Base-by-base conservation (phyloP, 441 rosid genomes). In the Capsella rubella region DNA sequence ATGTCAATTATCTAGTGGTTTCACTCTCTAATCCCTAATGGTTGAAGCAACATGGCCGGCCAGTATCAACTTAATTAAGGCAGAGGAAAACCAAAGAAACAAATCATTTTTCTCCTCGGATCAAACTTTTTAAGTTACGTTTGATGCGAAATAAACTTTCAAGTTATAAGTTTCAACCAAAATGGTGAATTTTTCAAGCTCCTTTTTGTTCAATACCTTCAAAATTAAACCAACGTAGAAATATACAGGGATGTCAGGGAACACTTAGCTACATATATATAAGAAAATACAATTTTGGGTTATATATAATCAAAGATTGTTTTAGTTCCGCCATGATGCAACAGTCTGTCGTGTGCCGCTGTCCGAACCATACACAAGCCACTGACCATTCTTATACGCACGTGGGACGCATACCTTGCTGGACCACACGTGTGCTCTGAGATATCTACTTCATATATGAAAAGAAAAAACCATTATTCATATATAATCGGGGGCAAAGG, bases 371-470 rank as follows among this genome's bases (percentile, higher is more conserved):
- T 45, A 68, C 69, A 68, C 31, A 40, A 60, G 74, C 74, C 58
- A 60, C 69, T 68, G 64, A 45, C 69, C 45, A 75, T 39, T 75
- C 79, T 53, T 75, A 68, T 68, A 68, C 74, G 64, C 74, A 75
- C 74, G 74, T 75, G 74, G 66, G 14, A n/a, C 34, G 45, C 74
- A 75, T 53, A 55, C 53, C 64, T 52, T 75, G 64, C 18, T 75
- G 79, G 74, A 75, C 79, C 79, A 68, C 79, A 14, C 79, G 72
- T 53, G 74, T 58, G 54, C 28, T 67, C 67, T 40, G 45, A n/a
- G 32, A 32, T 60, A 52, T 43, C 60, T 45, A 58, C 51, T 53
- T 21, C 25, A 21, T 2, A 21, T 21, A 21, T 21, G 25, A 21
- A 21, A 21, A 21, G 25, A 21, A 21, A 21, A 47, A 54, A 27